Evolutionary conservation across 106 monocot species (phyloP), one percentile per base, ranked within the genome.

Genomic region (Dioscorea dumetorum): DNA sequence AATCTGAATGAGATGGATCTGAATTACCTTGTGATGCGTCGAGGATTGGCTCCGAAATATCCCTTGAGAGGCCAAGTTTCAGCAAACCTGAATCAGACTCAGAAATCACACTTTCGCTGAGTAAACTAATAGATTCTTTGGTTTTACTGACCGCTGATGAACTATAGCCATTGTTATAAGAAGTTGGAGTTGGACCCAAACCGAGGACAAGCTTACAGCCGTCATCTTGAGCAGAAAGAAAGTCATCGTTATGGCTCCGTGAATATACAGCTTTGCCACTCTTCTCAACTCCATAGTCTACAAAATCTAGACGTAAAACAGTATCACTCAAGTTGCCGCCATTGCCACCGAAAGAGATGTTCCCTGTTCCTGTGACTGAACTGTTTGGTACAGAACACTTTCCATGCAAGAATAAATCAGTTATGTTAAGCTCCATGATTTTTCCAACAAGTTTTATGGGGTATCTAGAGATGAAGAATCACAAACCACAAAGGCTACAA

Each of bases 171-270:
- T 78, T 67, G 63, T 35, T 60, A 72, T 80, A 88, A 1, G 68
- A 72, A 35, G 82, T 79, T 21, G 91, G 86, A 34, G 95, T 84
- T 22, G 97, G 97, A 24, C 97, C 97, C 63, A 97, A 67, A 48
- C 97, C 97, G 64, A 97, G 91, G 48, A 89, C 83, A 59, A 97
- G 68, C 58, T 76, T 78, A 74, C 89, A 97, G 18, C 92, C 76
- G 70, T 97, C 97, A 69, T 92, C 92, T 54, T 75, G 74, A 24
- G 70, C 23, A 33, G 82, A 62, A 57, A 63, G 19, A 32, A 33
- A 24, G 5, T 67, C 63, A 19, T 21, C 33, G 22, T 58, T 41
- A 41, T 41, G 67, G 67, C 33, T 74, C 41, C 41, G 41, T 1
- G 1, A 10, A 10, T 41, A 6, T 19, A 49, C 3, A 52, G 18